Base-by-base conservation (phyloP, 208 protist genomes). In the Phytomonas sp. region DNA sequence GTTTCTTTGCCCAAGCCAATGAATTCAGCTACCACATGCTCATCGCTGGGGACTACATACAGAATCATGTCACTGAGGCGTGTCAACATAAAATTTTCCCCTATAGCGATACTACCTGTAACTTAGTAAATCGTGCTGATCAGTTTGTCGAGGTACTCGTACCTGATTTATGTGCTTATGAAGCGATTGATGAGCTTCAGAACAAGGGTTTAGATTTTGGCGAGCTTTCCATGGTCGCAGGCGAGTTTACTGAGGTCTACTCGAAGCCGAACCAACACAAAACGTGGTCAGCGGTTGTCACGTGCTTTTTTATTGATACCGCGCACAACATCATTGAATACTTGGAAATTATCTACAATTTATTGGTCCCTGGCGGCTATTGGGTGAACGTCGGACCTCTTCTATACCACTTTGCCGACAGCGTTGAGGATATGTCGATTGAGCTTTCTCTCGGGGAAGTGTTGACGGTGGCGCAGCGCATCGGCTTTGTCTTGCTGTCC, bases 21-120 rank as follows among this genome's bases (percentile, higher is more conserved):
- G 98, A 99, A 75, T 99, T 98, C 77, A 98, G 96, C 66, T 98
- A 97, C 75, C 97, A 98, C 81, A 99, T 99, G 97, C 89, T 99
- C 59, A 88, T 99, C 70, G 89, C 96, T 0, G 96, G 95, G 0
- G 93, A 98, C 76, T 98, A 97, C 77, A 90, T 99, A 30, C 90
- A 99, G 56, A 99, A 99, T 77, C 83, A 97, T 72, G 82, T 90
- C 31, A 67, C 84, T n/a, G 71, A 88, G 36, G 80, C 82, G 11
- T 78, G 81, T 74, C 82, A 97, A 72, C 87, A 98, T 72, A 63
- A 62, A 26, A 91, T 98, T 37, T 95, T 91, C 76, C 96, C 96
- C 11, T 98, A 95, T 72, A 86, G 94, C 67, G 91, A 97, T 70
- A 92, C 94, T 74, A 97, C 91, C 17, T 87, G 82, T 70, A 98